A percentile compares a stretch with the other conserved stretches of the same genome.
phyloP scores from a whole-genome alignment of 768 basidiomycete genomes.

The Mycena rosella region DNA sequence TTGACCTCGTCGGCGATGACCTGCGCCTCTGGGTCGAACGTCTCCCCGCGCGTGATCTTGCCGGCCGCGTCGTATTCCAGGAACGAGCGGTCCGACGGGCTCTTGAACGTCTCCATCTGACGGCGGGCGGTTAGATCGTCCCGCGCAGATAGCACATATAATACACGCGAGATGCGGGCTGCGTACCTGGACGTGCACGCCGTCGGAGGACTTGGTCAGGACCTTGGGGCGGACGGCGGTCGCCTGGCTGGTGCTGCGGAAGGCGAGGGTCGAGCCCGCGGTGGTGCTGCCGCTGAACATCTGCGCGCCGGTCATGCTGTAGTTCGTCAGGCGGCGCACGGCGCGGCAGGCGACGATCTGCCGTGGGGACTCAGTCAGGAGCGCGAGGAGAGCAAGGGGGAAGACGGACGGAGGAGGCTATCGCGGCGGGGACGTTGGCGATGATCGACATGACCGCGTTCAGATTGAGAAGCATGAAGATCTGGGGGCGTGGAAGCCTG shows the following conservation, averaged over 20 bases:
- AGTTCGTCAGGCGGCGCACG: conserved; percentile 69
- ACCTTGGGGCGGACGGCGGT: conserved; percentile 55
- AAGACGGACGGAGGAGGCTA: conserved; percentile 67
- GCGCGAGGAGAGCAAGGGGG: no score
- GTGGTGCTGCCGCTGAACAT: conserved; percentile 49
- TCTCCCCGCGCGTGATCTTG: conserved; percentile 57
- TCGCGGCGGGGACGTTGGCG: conserved; percentile 68
- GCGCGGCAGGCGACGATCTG: conserved; percentile 64
- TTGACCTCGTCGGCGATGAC: conserved; percentile 74
- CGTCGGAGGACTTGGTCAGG: conserved; percentile 58
- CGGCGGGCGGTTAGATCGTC: conserved; percentile 22
- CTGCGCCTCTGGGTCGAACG: conserved; percentile 72
- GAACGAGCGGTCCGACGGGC: conserved; percentile 57
- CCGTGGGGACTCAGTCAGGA: background rate
- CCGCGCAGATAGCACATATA: background rate
- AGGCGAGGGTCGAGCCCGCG: conserved; percentile 70
- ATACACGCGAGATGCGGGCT: no score
- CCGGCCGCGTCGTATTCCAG: conserved; percentile 71
- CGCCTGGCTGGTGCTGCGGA: conserved; percentile 59
- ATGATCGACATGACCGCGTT: conserved; percentile 69
- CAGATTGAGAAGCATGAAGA: conserved; percentile 66
- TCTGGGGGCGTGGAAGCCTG: conserved; percentile 47
- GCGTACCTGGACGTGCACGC: conserved; percentile 57
- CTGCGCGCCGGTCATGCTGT: conserved; percentile 32
- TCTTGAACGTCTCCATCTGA: conserved; percentile 79